phyloP scores from a whole-genome alignment of 306 rosid genomes.

The Adenanthera pavonina region DNA sequence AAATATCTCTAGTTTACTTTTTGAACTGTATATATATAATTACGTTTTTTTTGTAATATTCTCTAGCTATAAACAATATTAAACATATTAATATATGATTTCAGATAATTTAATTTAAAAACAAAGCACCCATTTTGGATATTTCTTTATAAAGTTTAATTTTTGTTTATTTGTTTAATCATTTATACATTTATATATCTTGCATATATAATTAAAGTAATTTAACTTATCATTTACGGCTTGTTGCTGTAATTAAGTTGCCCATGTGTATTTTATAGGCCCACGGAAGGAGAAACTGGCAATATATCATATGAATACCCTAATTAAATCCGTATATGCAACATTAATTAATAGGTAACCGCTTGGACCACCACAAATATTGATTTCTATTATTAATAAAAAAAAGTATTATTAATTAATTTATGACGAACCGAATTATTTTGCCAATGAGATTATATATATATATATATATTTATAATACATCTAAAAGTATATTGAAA shows the following conservation, averaged over 20 bases:
- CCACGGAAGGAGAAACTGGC: not conserved
- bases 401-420: not conserved
- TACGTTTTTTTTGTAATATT: no score
- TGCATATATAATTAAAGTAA: no score
- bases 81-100: no score
- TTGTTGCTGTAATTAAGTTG: not conserved
- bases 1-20: no score
- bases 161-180: not conserved
- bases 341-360: not conserved
- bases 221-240: not conserved
- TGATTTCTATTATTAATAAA: not conserved
- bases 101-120: no score
- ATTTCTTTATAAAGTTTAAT: not conserved
- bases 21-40: no score
- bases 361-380: not conserved
- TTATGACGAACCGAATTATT: not conserved
- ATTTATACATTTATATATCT: not conserved
- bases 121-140: not conserved
- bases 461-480: not conserved
- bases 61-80: no score
- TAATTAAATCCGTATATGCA: not conserved
- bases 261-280: not conserved
- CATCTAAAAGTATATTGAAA: not conserved
- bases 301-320: not conserved
- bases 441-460: not conserved